Evolutionary conservation across 2,329 filamentous ascomycete species (phyloP), one percentile per base, ranked within the genome.

Genomic region (Plectosphaerella sp.): DNA sequence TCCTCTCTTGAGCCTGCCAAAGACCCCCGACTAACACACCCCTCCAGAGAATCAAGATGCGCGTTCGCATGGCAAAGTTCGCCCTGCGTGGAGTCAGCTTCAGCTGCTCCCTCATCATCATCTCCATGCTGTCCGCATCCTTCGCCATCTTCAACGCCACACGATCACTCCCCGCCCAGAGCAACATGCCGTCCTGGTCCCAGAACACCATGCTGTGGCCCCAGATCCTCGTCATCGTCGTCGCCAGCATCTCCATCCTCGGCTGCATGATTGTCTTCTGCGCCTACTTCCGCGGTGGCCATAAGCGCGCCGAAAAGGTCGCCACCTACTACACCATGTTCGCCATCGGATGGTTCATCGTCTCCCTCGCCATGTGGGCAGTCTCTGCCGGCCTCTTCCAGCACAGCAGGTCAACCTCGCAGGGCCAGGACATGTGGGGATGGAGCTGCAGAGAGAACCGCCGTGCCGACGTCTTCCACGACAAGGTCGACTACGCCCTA

Each of bases 371-470:
- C 64, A 89, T 99, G 78, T 99, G 94, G 94, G 86, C 87, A 51
- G 76, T 94, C 35, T 91, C 90, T 33, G 92, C 92, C 39, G 90
- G 86, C 53, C 73, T 96, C 52, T 82, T 97, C 62, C 91, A 97
- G 67, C 82, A 88, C 62, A 84, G 84, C 52, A 88, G 87, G 67
- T 81, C 84, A 62, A 88, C 80, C 65, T 64, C 66, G 64, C 74
- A 83, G 58, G 89, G 88, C 64, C 84, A 96, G 70, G 94, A 99
- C 70, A 83, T 99, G 71, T 99, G 94, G 94, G 92, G 93, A 54
- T 99, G 94, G 94, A 84, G 91, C n/a, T 99, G 94, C 70, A 87
- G 92, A 52, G 82, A 96, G 63, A 97, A 97, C 69, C 84, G 86
- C 58, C 86, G 93, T 55, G 76, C 86, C 51, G 72, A 91, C 48